These are phyloP conservation scores for Andrographis paniculata DNA, from an alignment of 305 asterid genomes.

Conservation along the genomic window DNA sequence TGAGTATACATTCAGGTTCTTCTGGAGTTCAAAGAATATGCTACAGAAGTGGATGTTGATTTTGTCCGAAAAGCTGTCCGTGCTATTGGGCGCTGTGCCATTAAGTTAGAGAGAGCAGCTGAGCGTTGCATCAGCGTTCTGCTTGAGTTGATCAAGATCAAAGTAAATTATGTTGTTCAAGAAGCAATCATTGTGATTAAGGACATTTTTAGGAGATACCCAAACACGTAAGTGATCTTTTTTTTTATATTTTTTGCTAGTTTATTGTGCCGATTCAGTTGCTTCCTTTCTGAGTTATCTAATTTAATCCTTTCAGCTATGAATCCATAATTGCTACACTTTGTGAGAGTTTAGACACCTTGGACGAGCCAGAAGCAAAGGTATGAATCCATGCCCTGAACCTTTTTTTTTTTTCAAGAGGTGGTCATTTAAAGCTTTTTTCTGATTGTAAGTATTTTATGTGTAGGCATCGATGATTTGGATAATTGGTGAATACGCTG, in stretches of 20 bases:
- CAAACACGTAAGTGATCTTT: conserved; percentile 67
- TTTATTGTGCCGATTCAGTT: conserved; percentile 10
- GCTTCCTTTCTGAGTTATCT: conserved; percentile 11
- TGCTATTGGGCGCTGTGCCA: conserved; percentile 99
- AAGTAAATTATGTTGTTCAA: conserved; percentile 98
- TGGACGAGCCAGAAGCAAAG: conserved; percentile 99
- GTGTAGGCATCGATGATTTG: conserved; percentile 99
- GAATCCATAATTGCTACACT: conserved; percentile 99
- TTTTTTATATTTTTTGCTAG: conserved; percentile 11
- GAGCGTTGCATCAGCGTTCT: conserved; percentile 98
- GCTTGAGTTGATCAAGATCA: conserved; percentile 98
- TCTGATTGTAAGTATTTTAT: conserved; percentile 15
- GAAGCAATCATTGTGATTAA: conserved; percentile 99
- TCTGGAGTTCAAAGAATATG: conserved; percentile 99
- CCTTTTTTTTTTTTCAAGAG: conserved; percentile 14
- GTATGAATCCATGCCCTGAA: conserved; percentile 31
- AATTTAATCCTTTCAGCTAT: conserved; percentile 42
- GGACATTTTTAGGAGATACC: conserved; percentile 98
- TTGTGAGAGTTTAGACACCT: conserved; percentile 96
- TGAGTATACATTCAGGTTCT: conserved; percentile 48
- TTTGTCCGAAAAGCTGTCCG: conserved; percentile 99
- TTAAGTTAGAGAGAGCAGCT: conserved; percentile 99
- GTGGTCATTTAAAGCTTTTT: conserved; percentile 17
- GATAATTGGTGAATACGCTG: conserved; percentile 99
- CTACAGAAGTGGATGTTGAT: conserved; percentile 99